Percentiles rank a stretch among this genome's conserved stretches.
Conservation (phyloP, 148 eudicot species). For the Rhododendron vialii region DNA sequence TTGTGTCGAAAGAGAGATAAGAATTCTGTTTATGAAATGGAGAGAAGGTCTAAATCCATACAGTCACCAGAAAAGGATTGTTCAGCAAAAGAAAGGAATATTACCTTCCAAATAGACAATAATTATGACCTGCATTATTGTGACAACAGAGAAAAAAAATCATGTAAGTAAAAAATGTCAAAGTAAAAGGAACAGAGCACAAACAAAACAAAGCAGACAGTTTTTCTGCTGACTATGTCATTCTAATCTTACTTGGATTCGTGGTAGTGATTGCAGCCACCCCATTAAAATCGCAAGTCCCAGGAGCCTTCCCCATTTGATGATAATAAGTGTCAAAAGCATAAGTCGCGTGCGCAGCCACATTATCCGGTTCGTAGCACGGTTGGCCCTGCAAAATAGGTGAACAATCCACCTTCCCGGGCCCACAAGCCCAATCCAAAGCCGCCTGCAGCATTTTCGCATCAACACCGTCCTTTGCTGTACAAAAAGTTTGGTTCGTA, state of each 20-base stretch:
- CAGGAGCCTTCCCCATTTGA: constrained; percentile 49
- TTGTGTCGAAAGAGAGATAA: background rate
- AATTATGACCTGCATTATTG: constrained; percentile 58
- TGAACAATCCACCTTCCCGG: constrained; percentile 79
- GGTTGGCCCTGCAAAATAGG: constrained; percentile 59
- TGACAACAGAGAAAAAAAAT: background rate
- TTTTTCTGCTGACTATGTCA: background rate
- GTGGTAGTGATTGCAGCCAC: constrained; percentile 78
- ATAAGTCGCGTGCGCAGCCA: constrained; percentile 64
- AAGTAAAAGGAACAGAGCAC: background rate
- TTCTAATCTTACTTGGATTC: constrained; percentile 61
- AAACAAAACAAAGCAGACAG: background rate
- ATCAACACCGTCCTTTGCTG: constrained; percentile 66
- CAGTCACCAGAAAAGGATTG: background rate
- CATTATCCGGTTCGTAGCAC: constrained; percentile 77
- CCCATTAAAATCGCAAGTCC: constrained; percentile 76
- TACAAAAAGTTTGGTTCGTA: constrained; percentile 58
- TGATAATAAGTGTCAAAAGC: constrained; percentile 74
- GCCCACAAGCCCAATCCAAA: constrained; percentile 95
- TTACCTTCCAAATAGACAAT: constrained; percentile 51
- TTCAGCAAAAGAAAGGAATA: background rate
- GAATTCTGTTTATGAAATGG: background rate
- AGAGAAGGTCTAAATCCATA: background rate
- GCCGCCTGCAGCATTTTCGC: constrained; percentile 85
- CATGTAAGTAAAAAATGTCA: background rate